Conservation (phyloP, 2,329 filamentous ascomycete species). For the Fusarium subglutinans region DNA sequence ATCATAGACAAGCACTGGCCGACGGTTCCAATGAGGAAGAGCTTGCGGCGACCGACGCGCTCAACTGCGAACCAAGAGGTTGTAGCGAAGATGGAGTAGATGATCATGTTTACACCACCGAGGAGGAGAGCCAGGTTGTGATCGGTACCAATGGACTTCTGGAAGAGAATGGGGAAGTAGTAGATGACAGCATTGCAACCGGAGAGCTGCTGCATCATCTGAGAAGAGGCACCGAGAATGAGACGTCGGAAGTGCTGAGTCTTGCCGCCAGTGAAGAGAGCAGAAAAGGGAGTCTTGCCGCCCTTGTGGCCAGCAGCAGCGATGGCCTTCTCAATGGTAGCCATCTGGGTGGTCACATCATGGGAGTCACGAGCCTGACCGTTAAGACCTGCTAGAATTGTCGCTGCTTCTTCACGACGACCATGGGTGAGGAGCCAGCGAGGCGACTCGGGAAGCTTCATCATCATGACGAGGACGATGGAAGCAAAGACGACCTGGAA, state of each 20-base stretch:
- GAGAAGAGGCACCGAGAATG: constrained; percentile 66
- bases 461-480: constrained; percentile 53
- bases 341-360: constrained; percentile 66
- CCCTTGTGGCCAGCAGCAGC: constrained; percentile 59
- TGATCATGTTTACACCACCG: constrained; percentile 60
- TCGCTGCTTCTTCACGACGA: constrained; percentile 52
- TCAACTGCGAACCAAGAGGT: constrained; percentile 64
- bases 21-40: constrained; percentile 56
- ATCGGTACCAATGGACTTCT: constrained; percentile 34
- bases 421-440: constrained; percentile 58
- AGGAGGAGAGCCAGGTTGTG: constrained; percentile 60
- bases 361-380: constrained; percentile 57
- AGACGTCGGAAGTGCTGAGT: constrained; percentile 73
- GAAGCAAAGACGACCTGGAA: constrained; percentile 51
- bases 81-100: constrained; percentile 67
- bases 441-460: constrained; percentile 58
- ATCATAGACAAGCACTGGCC: constrained; percentile 66
- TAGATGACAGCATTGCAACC: constrained; percentile 69
- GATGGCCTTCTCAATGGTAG: constrained; percentile 60
- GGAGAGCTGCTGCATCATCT: constrained; percentile 71
- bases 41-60: constrained; percentile 55
- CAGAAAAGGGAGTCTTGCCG: constrained; percentile 58
- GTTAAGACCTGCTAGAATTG: constrained; percentile 42
- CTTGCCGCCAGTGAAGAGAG: constrained; percentile 69
- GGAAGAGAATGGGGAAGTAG: constrained; percentile 69